Evolutionary conservation across 2,329 filamentous ascomycete genomes (phyloP).

Genomic region (Pseudogymnoascus sp.): DNA sequence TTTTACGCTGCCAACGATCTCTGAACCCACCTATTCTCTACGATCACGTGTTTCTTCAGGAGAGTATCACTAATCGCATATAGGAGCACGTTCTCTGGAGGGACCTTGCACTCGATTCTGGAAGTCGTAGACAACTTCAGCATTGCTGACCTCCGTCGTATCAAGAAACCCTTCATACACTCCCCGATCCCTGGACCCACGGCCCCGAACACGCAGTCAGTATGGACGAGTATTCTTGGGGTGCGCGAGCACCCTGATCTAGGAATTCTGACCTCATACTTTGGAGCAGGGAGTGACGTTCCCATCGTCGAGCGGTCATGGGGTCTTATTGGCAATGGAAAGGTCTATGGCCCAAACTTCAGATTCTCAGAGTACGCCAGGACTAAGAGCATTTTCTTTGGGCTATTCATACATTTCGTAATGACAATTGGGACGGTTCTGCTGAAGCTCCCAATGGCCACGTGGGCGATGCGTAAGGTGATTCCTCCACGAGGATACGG

Average conservation of each 20-base stretch:
- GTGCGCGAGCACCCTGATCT: conserved; percentile 43
- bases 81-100: conserved; percentile 51
- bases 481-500: conserved; percentile 51
- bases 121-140: conserved; percentile 47
- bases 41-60: neutral
- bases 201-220: conserved; percentile 27
- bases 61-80: conserved; percentile 10
- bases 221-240: conserved; percentile 44
- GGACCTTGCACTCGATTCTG: conserved; percentile 62
- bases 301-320: conserved; percentile 54
- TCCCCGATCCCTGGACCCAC: conserved; percentile 44
- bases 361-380: conserved; percentile 49
- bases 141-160: conserved; percentile 39
- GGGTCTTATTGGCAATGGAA: conserved; percentile 44
- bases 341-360: conserved; percentile 57
- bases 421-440: conserved; percentile 39
- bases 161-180: conserved; percentile 46
- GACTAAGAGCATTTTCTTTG: conserved; percentile 43
- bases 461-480: conserved; percentile 37
- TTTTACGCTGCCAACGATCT: neutral
- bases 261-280: conserved; percentile 48
- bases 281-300: conserved; percentile 43
- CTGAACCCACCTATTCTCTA: neutral
- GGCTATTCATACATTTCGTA: conserved; percentile 43
- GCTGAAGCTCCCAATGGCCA: conserved; percentile 27